Percentiles rank a stretch among this genome's conserved stretches.
These are phyloP conservation scores for Suhomyces sp. DNA, from an alignment of 805 yeast genomes.

Conservation along the genomic window DNA sequence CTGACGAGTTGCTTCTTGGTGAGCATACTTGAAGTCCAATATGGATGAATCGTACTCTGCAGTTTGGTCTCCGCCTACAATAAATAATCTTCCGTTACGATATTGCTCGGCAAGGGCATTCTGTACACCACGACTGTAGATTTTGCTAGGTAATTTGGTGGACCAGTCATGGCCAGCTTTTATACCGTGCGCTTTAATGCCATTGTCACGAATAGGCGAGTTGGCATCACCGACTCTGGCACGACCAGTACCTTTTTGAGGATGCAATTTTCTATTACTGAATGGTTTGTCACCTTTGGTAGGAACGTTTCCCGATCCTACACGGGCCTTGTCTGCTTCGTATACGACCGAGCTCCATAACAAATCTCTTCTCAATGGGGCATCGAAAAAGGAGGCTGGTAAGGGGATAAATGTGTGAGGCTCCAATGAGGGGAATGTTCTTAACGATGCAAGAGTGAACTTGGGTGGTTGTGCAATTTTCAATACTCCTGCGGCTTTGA, in stretches of 20 bases:
- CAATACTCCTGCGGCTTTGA: conserved; percentile 15
- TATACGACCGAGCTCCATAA: conserved; percentile 92
- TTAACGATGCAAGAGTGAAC: conserved; percentile 71
- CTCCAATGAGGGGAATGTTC: conserved; percentile 87
- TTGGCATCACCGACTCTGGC: conserved; percentile 97
- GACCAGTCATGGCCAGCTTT: conserved; percentile 88
- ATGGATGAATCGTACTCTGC: conserved; percentile 16
- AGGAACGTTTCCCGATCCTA: conserved; percentile 83
- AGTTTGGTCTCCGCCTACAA: conserved; percentile 52
- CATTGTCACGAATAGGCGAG: conserved; percentile 87
- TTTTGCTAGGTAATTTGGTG: conserved; percentile 68
- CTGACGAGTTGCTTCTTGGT: conserved; percentile 47
- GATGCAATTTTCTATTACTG: conserved; percentile 75
- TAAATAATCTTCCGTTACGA: conserved; percentile 65
- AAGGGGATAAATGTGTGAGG: conserved; percentile 78
- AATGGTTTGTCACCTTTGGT: conserved; percentile 85
- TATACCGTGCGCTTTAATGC: conserved; percentile 86
- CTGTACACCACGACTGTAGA: conserved; percentile 73
- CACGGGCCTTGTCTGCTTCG: conserved; percentile 87
- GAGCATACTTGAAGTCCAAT: conserved; percentile 39
- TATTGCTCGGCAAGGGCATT: conserved; percentile 81
- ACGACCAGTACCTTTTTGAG: conserved; percentile 91
- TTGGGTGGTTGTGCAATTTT: conserved; percentile 51
- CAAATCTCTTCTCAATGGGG: conserved; percentile 83
- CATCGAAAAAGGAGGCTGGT: conserved; percentile 63